These are phyloP conservation scores for Trametopsis cervina DNA, from an alignment of 768 basidiomycete species.

Conservation along the genomic window DNA sequence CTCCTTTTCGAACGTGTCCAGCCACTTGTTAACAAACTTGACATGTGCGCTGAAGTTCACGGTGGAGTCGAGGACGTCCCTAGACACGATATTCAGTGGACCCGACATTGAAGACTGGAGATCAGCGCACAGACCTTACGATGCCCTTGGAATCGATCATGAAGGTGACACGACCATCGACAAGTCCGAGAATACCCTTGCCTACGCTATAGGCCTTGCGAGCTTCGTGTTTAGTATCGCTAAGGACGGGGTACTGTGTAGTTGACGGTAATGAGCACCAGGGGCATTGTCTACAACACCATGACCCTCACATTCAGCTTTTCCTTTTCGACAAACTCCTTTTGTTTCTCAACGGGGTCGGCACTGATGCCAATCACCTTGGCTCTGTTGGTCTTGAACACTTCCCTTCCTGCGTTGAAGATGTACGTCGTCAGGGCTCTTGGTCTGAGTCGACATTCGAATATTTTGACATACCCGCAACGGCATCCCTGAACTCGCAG, in stretches of 20 bases:
- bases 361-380: constrained; percentile 69
- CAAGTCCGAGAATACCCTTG: constrained; percentile 60
- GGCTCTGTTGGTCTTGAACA: constrained; percentile 57
- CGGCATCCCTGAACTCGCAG: constrained; percentile 76
- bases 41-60: constrained; percentile 59
- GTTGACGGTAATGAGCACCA: background rate
- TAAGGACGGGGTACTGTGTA: constrained; percentile 80
- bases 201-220: constrained; percentile 61
- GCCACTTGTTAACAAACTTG: constrained; percentile 65
- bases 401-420: constrained; percentile 57
- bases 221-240: constrained; percentile 57
- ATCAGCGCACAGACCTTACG: constrained; percentile 41
- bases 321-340: constrained; percentile 65
- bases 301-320: constrained; percentile 59
- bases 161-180: constrained; percentile 63
- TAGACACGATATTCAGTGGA: constrained; percentile 17
- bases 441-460: too few relatives aligned
- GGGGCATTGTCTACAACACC: too few relatives aligned
- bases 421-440: too few relatives aligned
- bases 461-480: constrained; percentile 40
- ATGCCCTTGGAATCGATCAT: constrained; percentile 68
- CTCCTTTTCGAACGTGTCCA: constrained; percentile 45
- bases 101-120: constrained; percentile 5
- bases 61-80: constrained; percentile 53
- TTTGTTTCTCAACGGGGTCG: constrained; percentile 68